These are phyloP conservation scores for Saturnispora quitensis DNA, from an alignment of 805 yeast genomes.

Conservation along the genomic window DNA sequence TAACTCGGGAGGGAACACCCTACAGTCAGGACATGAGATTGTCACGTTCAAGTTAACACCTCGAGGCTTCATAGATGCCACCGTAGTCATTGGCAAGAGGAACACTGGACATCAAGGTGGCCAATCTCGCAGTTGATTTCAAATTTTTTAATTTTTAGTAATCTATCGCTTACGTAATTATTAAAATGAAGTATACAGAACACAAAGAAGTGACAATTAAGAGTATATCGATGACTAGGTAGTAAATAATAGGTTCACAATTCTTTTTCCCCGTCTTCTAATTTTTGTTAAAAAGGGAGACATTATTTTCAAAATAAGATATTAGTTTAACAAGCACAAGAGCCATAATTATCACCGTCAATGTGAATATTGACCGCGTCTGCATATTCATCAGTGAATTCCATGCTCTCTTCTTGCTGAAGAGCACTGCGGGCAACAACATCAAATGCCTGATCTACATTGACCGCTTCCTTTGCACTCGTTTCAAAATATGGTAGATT, in stretches of 20 bases:
- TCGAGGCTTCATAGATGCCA: slow-evolving; percentile 15
- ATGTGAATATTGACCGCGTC: slow-evolving; percentile 94
- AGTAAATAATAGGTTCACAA: neutral
- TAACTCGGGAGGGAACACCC: slow-evolving; percentile 89
- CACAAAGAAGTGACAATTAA: neutral
- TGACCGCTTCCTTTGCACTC: slow-evolving; percentile 94
- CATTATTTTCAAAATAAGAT: neutral
- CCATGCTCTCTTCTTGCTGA: slow-evolving; percentile 90
- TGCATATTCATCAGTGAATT: slow-evolving; percentile 85
- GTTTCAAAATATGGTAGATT: slow-evolving; percentile 92
- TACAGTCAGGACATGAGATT: slow-evolving; percentile 91
- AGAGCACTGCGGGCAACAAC: slow-evolving; percentile 92
- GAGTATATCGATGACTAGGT: neutral
- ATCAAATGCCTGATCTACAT: slow-evolving; percentile 92
- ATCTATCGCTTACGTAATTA: neutral
- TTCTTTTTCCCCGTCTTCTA: neutral
- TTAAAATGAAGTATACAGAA: neutral
- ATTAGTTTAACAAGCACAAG: slow-evolving; percentile 51
- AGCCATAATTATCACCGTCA: slow-evolving; percentile 61
- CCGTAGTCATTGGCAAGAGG: slow-evolving; percentile 9
- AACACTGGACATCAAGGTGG: neutral
- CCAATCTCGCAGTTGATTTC: neutral
- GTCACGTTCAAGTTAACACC: slow-evolving; percentile 86
- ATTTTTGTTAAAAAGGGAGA: neutral
- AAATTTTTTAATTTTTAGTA: neutral